Evolutionary conservation across 2,329 filamentous ascomycete species (phyloP), one percentile per base, ranked within the genome.

Genomic region (Calonectria hongkongensis): DNA sequence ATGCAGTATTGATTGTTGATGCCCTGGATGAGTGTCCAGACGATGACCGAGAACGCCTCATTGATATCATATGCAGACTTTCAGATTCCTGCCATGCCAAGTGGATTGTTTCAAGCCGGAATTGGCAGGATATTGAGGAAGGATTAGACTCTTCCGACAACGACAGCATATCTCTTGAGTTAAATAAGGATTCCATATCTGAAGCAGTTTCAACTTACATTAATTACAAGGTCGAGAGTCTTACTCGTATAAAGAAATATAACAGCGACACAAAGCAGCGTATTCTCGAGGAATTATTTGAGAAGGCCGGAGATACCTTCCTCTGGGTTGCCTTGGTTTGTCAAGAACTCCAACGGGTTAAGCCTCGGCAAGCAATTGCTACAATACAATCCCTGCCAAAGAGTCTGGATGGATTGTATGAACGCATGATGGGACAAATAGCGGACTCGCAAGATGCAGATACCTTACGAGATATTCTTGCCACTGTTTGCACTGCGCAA

Each of bases 341-440:
- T 10, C 36, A 77, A 3, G 68, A 73, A 45, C 74, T 81, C 2
- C 71, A 25, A 62, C 66, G 81, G n/a, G 71, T 78, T 8, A 43
- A 8, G 41, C 15, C 41, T 15, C 10, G 41, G 41, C 4, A 18
- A 10, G 5, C 41, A 10, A 43, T 27, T 27, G n/a, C 12, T 8
- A 2, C 60, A 68, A 4, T 84, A 5, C 48, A 73, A 10, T 43
- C 28, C 30, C 82, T 86, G 43, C 84, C 84, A 7, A 63, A 78
- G 0, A 82, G 82, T 0, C 81, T 88, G 0, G 62, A 84, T 39
- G 4, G 70, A 0, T 71, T 88, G 2, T 88, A 88, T 66, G 3
- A 71, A 0, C 77, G 78, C 15, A 87, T 87, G 84, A 77, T 87
- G 30, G 41, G 75, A 0, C 76, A 82, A 4, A 83, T 87, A 10